Conservation (phyloP, 2,329 filamentous ascomycete species). For the Basipetospora chlamydospora region DNA sequence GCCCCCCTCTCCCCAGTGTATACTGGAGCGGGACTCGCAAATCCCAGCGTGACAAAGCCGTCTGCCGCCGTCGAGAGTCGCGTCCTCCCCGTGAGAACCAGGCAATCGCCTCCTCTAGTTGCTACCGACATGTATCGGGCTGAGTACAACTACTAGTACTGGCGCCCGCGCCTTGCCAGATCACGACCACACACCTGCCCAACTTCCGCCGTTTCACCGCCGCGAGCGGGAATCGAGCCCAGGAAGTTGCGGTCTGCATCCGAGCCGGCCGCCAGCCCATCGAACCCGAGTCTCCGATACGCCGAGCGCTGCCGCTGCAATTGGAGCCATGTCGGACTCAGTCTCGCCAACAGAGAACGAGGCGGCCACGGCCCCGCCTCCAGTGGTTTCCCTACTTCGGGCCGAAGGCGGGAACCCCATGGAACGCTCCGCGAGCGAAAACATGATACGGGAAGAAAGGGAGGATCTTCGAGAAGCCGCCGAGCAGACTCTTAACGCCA, state of each 20-base stretch:
- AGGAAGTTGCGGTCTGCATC: not conserved
- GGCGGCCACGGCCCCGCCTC: slow-evolving; percentile 25
- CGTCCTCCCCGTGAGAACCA: not conserved
- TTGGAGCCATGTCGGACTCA: slow-evolving; percentile 6
- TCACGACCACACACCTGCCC: slow-evolving; percentile 2
- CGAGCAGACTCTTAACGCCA: slow-evolving; percentile 91
- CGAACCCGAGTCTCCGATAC: slow-evolving; percentile 8
- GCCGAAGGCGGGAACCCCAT: slow-evolving; percentile 34
- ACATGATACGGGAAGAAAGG: slow-evolving; percentile 85
- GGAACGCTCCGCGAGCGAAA: slow-evolving; percentile 62
- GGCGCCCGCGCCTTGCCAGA: slow-evolving; percentile 27
- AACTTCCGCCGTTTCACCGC: not conserved
- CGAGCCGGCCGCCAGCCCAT: slow-evolving; percentile 2
- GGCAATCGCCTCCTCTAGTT: slow-evolving; percentile 5
- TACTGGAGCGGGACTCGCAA: no score
- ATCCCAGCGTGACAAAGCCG: no score
- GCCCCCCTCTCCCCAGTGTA: no score
- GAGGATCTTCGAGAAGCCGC: slow-evolving; percentile 90
- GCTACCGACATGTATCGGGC: slow-evolving; percentile 28
- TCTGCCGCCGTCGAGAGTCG: no score
- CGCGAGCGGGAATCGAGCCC: not conserved
- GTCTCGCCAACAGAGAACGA: slow-evolving; percentile 6
- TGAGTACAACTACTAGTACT: slow-evolving; percentile 30
- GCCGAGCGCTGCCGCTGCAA: slow-evolving; percentile 1
- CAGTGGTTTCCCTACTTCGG: slow-evolving; percentile 37